phyloP scores from a whole-genome alignment of 768 basidiomycete genomes.

The Suillus fuscotomentosus region DNA sequence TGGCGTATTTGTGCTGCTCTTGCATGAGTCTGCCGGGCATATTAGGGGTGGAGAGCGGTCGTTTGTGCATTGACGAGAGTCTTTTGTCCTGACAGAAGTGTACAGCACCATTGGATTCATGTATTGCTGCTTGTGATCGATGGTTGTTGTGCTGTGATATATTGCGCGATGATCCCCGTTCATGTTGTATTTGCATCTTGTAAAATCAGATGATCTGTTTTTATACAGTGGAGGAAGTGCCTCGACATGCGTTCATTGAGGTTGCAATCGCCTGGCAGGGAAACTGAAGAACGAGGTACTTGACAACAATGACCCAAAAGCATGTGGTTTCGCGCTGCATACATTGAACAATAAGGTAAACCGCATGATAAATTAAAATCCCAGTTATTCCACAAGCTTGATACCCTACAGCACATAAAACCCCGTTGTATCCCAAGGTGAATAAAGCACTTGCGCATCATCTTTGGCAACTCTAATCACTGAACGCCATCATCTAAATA shows the following conservation, averaged over 20 bases:
- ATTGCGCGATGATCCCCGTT: neutral
- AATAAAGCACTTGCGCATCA: neutral
- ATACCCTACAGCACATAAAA: neutral
- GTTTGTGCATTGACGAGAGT: constrained; percentile 17
- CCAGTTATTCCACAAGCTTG: neutral
- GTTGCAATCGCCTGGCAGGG: neutral
- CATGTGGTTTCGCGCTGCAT: too few relatives aligned
- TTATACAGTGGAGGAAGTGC: neutral
- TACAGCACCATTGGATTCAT: neutral
- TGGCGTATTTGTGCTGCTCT: constrained; percentile 57
- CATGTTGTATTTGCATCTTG: neutral
- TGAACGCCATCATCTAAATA: neutral
- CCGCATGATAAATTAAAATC: neutral
- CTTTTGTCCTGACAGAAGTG: neutral
- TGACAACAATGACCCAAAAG: too few relatives aligned
- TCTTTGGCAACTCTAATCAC: too few relatives aligned
- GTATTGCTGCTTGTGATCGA: neutral
- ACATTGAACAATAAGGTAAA: too few relatives aligned
- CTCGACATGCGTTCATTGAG: neutral
- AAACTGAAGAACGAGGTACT: neutral
- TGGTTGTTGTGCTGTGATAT: neutral
- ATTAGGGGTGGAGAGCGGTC: constrained; percentile 12
- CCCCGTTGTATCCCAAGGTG: neutral
- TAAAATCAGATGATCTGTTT: neutral
- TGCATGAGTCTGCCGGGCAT: constrained; percentile 52